Base-by-base conservation (phyloP, 441 rosid species). In the Erodium chrysanthum region DNA sequence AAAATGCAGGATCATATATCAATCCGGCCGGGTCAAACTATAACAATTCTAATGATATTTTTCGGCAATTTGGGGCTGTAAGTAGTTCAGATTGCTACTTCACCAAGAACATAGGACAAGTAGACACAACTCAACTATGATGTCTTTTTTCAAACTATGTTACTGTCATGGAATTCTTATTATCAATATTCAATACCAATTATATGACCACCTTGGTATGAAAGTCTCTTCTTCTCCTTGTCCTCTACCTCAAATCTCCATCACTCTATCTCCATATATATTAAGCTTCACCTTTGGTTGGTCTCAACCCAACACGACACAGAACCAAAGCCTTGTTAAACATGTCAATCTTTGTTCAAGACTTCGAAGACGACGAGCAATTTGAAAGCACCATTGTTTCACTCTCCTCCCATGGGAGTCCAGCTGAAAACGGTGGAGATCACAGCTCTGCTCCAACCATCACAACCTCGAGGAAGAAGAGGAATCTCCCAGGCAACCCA, bases 401-500 rank as follows among this genome's bases (percentile, higher is more conserved):
- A 0, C 81, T 71, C 40, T 74, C 85, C 14, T 78, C 86, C 12
- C 71, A 74, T 33, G 83, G 83, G 48, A 82, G 84, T 76, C 84
- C 35, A 2, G 4, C 86, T 8, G 84, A 84, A n/a, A 68, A 70
- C 54, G 65, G 76, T 10, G 63, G 40, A 3, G 81, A 79, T 7
- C 61, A 18, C 25, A 77, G 70, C 18, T 76, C 79, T 27, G 46
- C 69, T 73, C 79, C 78, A 29, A 59, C 71, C 67, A 64, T 68
- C 44, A 58, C 71, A 0, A 58, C 72, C 61, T 76, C 70, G 8
- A 84, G 76, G 72, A 84, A 73, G 79, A 86, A 83, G 70, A 71
- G 86, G 69, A 83, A 81, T 75, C 86, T 84, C 70, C 87, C 88
- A 0, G 89, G 88, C 18, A 82, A 84, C 68, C 89, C 85, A 73